Base-by-base conservation (phyloP, 2,329 filamentous ascomycete species). In the Anisogramma anomala region DNA sequence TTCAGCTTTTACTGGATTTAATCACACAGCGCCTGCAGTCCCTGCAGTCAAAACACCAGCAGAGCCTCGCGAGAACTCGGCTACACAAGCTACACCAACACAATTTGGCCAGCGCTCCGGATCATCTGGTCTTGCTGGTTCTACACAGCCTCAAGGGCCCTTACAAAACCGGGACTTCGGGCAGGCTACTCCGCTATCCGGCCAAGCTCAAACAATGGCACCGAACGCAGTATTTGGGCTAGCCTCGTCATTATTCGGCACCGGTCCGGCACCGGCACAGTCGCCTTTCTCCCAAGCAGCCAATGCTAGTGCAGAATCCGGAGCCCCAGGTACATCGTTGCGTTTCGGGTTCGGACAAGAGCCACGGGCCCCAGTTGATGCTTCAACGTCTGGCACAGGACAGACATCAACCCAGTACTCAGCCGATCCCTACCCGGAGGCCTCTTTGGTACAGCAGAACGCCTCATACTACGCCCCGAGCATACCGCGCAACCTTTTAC, bases 261-360 rank as follows among this genome's bases (percentile, higher is more conserved):
- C 11, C 6, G 35, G 23, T 2, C 19, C 41, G 13, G 41, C 27
- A 13, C 41, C 34, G 23, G 10, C 6, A 13, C 41, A 41, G 17
- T 32, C 38, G 9, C 9, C 13, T 8, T 41, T 41, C 23, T 30
- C 41, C 4, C 41, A 41, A 23, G 15, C 36, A 11, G 20, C 33
- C 10, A 20, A 20, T 10, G 17, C 17, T 5, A 27, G 20, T 25
- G 6, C 30, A 33, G 45, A 26, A 6, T 44, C 44, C 20, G 45
- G 41, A 19, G 32, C 11, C 9, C 3, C 33, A 17, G 22, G 26
- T 11, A 34, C 30, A 10, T 44, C 45, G 7, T 22, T 48, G 18
- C 40, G 46, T 22, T 48, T 48, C 28, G 33, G 43, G 4, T 48
- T 46, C 20, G 42, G 42, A 10, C 39, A 48, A 22, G 32, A 40